A percentile compares a stretch with the other conserved stretches of the same genome.
These are phyloP conservation scores for Psilocybe cyanescens DNA, from an alignment of 768 basidiomycete genomes.

Conservation along the genomic window DNA sequence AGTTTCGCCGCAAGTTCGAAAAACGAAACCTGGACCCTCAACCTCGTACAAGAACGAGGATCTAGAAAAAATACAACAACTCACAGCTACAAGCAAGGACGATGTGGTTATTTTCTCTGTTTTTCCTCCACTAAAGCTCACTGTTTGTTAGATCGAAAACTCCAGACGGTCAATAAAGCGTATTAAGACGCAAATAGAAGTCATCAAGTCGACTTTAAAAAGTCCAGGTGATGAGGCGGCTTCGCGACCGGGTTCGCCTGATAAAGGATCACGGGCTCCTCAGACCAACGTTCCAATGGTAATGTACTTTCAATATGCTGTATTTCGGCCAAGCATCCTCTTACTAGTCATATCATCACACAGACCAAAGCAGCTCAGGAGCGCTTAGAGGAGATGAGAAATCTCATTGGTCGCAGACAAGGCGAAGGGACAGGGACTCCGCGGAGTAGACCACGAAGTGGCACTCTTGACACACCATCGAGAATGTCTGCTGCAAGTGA, in stretches of 20 bases:
- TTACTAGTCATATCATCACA: background rate
- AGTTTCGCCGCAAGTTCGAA: constrained; percentile 57
- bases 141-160: constrained; percentile 60
- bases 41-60: constrained; percentile 38
- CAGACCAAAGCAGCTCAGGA: constrained; percentile 79
- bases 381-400: constrained; percentile 84
- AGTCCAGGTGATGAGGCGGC: constrained; percentile 33
- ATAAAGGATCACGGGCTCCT: constrained; percentile 53
- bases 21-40: constrained; percentile 35
- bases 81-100: constrained; percentile 60
- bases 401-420: constrained; percentile 66
- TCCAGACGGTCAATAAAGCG: constrained; percentile 75
- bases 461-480: constrained; percentile 35
- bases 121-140: constrained; percentile 5
- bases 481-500: constrained; percentile 25
- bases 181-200: constrained; percentile 72
- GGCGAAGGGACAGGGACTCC: constrained; percentile 53
- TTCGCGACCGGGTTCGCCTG: constrained; percentile 60
- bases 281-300: constrained; percentile 50
- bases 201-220: constrained; percentile 29
- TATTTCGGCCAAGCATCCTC: background rate
- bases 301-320: constrained; percentile 14
- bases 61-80: constrained; percentile 48
- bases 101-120: constrained; percentile 55
- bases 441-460: constrained; percentile 48